Base-by-base conservation (phyloP, 2,329 filamentous ascomycete genomes). In the Bipolaris cookei region DNA sequence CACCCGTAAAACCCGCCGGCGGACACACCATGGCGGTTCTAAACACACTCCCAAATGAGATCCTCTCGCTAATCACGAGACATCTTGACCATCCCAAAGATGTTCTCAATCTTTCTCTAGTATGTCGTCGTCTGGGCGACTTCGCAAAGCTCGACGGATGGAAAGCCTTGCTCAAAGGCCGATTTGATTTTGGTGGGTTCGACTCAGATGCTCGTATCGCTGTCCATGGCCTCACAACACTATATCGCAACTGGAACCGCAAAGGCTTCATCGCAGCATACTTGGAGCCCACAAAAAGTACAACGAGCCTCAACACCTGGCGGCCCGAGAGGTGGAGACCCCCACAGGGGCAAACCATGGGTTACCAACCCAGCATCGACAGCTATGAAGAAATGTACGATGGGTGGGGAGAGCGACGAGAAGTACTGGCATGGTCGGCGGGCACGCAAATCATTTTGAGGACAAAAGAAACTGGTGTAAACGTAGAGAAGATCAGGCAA, bases 351-450 rank as follows among this genome's bases (percentile, higher is more conserved):
- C 81, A 80, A 76, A 87, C 78, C 53, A 83, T 88, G 67, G 86
- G 86, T 3, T 88, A 86, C 62, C 81, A 81, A 21, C 86, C 86
- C 16, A 78, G 79, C 39, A 79, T 87, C 45, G 83, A 86, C 65
- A 84, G 83, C 54, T 85, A 85, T 63, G 84, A 86, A 63, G 73
- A 77, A n/a, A 78, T 75, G 39, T 78, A 77, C 2, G 72, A 73
- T 8, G 51, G 58, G 1, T 74, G 72, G 54, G 71, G 73, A 44
- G 76, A 82, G 45, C 77, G 83, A 61, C 81, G 79, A 64, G 85
- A 88, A 66, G 80, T 85, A 0, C 69, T 89, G 6, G 83, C 81
- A 2, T 87, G 84, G 81, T 85, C 85, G 50, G 86, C 86, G 11
- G 86, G 84, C 1, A 82, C 86, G 2, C 80, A 85, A 55, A 68